phyloP scores from a whole-genome alignment of 129 eudicot genomes.

The Artemisia argyi region DNA sequence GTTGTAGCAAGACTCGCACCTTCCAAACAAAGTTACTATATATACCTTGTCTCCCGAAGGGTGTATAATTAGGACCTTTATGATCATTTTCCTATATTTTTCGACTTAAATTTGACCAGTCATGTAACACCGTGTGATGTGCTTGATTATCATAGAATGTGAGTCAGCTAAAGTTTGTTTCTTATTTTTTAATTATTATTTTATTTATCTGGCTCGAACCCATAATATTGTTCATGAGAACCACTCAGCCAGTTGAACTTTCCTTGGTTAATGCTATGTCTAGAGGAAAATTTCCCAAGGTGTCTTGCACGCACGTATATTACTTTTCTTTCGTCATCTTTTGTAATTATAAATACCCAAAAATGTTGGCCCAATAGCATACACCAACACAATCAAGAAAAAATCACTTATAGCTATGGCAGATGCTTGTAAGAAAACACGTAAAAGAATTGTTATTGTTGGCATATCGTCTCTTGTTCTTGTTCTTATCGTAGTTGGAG shows the following conservation, averaged over 20 bases:
- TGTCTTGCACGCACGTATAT: slow-evolving; percentile 59
- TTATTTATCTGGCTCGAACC: not conserved
- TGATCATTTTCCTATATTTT: too few relatives aligned
- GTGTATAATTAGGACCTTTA: too few relatives aligned
- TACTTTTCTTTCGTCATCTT: not conserved
- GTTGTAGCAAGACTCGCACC: too few relatives aligned
- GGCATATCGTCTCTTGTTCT: slow-evolving; percentile 50
- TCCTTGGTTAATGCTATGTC: not conserved
- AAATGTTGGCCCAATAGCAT: not conserved
- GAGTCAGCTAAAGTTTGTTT: not conserved
- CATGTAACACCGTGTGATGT: too few relatives aligned
- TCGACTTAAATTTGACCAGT: too few relatives aligned
- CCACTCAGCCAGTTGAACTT: slow-evolving; percentile 22
- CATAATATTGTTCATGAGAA: slow-evolving; percentile 26
- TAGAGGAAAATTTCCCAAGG: slow-evolving; percentile 2
- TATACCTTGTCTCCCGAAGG: too few relatives aligned
- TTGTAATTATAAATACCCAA: slow-evolving; percentile 22
- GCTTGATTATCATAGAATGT: too few relatives aligned
- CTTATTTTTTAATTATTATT: not conserved
- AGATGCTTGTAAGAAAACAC: slow-evolving; percentile 44
- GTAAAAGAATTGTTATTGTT: slow-evolving; percentile 41
- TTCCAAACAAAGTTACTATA: too few relatives aligned
- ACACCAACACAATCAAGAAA: not conserved
- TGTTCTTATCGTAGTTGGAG: slow-evolving; percentile 43
- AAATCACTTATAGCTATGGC: slow-evolving; percentile 21